Percentiles rank a stretch among this genome's conserved stretches.
These are phyloP conservation scores for Platanthera guangdongensis DNA, from an alignment of 106 monocot species.

Conservation along the genomic window DNA sequence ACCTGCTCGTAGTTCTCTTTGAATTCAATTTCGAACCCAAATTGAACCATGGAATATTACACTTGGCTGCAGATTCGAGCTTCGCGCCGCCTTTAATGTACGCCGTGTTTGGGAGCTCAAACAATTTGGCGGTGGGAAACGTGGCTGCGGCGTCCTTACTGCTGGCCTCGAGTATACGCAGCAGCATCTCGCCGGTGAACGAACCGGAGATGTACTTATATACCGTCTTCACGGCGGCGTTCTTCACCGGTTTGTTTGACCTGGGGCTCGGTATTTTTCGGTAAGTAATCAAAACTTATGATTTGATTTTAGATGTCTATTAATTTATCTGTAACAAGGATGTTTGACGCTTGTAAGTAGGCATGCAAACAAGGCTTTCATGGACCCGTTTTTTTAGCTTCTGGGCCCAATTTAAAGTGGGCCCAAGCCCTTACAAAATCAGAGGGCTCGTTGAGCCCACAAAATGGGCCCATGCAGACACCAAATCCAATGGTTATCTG, in stretches of 20 bases:
- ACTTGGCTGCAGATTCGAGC: slow-evolving; percentile 53
- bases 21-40: no score
- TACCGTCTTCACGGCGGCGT: slow-evolving; percentile 61
- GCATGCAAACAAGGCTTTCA: no score
- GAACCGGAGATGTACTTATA: slow-evolving; percentile 39
- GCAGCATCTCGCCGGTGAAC: slow-evolving; percentile 15
- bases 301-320: no score
- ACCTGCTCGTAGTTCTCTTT: no score
- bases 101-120: slow-evolving; percentile 78
- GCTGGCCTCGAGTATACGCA: slow-evolving; percentile 37
- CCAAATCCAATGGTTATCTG: no score
- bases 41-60: background rate
- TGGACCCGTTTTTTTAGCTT: no score
- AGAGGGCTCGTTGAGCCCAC: no score
- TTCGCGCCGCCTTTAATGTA: slow-evolving; percentile 80
- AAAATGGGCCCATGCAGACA: no score
- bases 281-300: slow-evolving; percentile 4
- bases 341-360: no score
- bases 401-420: no score
- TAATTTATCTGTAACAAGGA: no score
- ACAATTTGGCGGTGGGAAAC: slow-evolving; percentile 63
- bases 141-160: slow-evolving; percentile 72
- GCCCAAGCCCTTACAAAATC: no score
- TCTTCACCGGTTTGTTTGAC: slow-evolving; percentile 66
- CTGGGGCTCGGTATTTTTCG: slow-evolving; percentile 56